These are phyloP conservation scores for Sugiyamaella xylanicola DNA, from an alignment of 1,139 yeast species.

Conservation along the genomic window DNA sequence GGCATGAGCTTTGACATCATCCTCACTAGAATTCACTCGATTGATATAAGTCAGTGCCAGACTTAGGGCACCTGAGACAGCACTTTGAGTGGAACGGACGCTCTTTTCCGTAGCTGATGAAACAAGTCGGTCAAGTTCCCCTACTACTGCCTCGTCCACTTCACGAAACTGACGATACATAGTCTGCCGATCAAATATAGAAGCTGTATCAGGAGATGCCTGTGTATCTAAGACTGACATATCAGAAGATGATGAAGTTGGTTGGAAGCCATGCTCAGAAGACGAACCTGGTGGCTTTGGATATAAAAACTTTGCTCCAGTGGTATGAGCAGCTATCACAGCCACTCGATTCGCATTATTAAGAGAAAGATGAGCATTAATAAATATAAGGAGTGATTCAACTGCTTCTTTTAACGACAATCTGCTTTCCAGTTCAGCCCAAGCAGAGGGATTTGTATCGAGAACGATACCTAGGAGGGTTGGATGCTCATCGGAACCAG, in stretches of 20 bases:
- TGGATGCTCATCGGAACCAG: constrained; percentile 65
- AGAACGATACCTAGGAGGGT: constrained; percentile 76
- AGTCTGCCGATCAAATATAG: constrained; percentile 40
- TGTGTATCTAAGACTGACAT: neutral
- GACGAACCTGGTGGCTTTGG: constrained; percentile 46
- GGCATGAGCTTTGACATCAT: constrained; percentile 54
- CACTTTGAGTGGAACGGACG: constrained; percentile 44
- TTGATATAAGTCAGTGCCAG: constrained; percentile 79
- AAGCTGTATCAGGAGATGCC: constrained; percentile 15
- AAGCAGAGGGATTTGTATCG: constrained; percentile 76
- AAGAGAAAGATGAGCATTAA: constrained; percentile 85
- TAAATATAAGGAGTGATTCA: constrained; percentile 64
- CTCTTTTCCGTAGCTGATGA: constrained; percentile 35
- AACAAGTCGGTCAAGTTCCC: constrained; percentile 57
- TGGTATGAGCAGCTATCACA: constrained; percentile 73
- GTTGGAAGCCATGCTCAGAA: neutral
- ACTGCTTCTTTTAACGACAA: constrained; percentile 57
- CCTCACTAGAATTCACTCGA: constrained; percentile 46
- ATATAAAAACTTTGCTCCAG: constrained; percentile 69
- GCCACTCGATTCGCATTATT: constrained; percentile 86
- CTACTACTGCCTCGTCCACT: constrained; percentile 77
- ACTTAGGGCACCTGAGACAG: constrained; percentile 78
- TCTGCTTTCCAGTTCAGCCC: constrained; percentile 56
- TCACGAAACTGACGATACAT: constrained; percentile 88
- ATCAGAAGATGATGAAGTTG: neutral